Percentiles rank a stretch among this genome's conserved stretches.
Conservation (phyloP, 1,284 basidiomycete species). For the Cryptococcus sp. region DNA sequence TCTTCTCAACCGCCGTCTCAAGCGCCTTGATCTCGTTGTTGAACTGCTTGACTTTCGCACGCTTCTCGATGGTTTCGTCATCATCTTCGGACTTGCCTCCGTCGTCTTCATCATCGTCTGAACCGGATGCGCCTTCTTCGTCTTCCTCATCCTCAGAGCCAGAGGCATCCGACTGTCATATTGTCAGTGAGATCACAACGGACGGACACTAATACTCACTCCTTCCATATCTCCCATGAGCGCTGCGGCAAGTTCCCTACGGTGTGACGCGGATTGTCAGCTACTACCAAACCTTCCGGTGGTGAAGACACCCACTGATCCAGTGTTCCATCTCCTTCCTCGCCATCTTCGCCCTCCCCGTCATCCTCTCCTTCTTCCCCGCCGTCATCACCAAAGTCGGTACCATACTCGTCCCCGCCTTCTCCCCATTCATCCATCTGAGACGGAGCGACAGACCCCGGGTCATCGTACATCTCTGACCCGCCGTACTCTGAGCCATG, state of each 20-base stretch:
- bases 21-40: slow-evolving; percentile 88
- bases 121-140: slow-evolving; percentile 62
- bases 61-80: slow-evolving; percentile 58
- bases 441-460: slow-evolving; percentile 35
- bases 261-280: background rate
- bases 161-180: slow-evolving; percentile 26
- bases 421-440: slow-evolving; percentile 35
- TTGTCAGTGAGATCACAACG: background rate
- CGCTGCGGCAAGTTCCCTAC: slow-evolving; percentile 42
- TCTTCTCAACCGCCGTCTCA: slow-evolving; percentile 84
- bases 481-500: slow-evolving; percentile 65
- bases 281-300: background rate
- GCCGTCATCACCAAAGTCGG: slow-evolving; percentile 55
- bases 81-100: slow-evolving; percentile 68
- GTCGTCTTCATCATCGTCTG: slow-evolving; percentile 65
- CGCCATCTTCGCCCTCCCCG: slow-evolving; percentile 32
- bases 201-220: slow-evolving; percentile 3
- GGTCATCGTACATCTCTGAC: slow-evolving; percentile 61
- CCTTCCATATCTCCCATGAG: slow-evolving; percentile 40
- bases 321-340: slow-evolving; percentile 31
- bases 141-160: slow-evolving; percentile 59
- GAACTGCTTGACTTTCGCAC: slow-evolving; percentile 69
- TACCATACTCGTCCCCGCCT: slow-evolving; percentile 50
- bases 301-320: slow-evolving; percentile 20
- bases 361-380: slow-evolving; percentile 50